phyloP scores from a whole-genome alignment of 2,329 filamentous ascomycete species.

The Dactylellina drechsleri region DNA sequence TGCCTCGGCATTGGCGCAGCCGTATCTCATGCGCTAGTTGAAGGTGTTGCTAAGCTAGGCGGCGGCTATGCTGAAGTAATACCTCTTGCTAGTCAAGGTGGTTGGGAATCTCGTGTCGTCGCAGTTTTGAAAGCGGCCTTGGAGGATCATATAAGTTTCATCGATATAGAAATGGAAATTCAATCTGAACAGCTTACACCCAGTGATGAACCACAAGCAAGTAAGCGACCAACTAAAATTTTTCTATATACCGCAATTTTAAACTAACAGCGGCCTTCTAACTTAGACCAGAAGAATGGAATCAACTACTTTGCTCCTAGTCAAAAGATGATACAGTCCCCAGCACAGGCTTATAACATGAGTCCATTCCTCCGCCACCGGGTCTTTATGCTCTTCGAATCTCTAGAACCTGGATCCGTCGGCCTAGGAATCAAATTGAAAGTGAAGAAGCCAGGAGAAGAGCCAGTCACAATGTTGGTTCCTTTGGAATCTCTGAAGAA shows the following conservation, averaged over 20 bases:
- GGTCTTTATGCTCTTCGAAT: constrained; percentile 27
- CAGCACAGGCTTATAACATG: background rate
- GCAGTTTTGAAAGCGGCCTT: constrained; percentile 10
- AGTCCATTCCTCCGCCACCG: constrained; percentile 25
- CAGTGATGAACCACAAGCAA: too few relatives aligned
- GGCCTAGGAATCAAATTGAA: background rate
- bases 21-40: constrained; percentile 69
- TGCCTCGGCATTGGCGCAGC: constrained; percentile 68
- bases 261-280: too few relatives aligned
- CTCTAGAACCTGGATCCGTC: background rate
- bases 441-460: constrained; percentile 3
- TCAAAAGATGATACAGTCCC: constrained; percentile 20
- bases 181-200: background rate
- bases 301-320: background rate
- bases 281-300: too few relatives aligned
- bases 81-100: constrained; percentile 64
- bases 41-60: constrained; percentile 70
- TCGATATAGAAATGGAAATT: constrained; percentile 11
- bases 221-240: too few relatives aligned
- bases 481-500: background rate
- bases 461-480: background rate
- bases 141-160: background rate
- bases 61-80: constrained; percentile 67
- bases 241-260: too few relatives aligned
- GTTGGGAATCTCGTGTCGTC: constrained; percentile 18